phyloP scores from a whole-genome alignment of 306 rosid genomes.

The Inga leiocalycina region DNA sequence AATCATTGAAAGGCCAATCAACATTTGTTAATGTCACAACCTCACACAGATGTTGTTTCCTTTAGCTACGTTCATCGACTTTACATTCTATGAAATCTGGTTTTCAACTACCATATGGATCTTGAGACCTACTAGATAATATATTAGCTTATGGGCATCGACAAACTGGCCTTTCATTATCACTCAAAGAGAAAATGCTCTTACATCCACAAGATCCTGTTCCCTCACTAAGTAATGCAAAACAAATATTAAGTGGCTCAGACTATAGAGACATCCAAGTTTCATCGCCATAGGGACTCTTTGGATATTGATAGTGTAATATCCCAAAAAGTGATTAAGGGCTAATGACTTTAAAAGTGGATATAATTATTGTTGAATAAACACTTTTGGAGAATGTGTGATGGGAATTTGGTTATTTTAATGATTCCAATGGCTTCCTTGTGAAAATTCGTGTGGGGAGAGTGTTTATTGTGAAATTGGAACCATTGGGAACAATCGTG shows the following conservation, averaged over 20 bases:
- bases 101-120: conserved; percentile 41
- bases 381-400: too few species aligned
- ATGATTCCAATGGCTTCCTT: too few species aligned
- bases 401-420: too few species aligned
- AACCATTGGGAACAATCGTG: too few species aligned
- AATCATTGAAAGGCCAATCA: conserved; percentile 48
- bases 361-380: too few species aligned
- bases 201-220: conserved; percentile 42
- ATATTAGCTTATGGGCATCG: conserved; percentile 39
- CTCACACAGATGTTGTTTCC: conserved; percentile 10
- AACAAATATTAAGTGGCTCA: conserved; percentile 39
- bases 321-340: too few species aligned
- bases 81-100: conserved; percentile 47
- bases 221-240: not conserved
- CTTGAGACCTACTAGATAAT: conserved; percentile 35
- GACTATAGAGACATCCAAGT: conserved; percentile 34
- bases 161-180: conserved; percentile 32
- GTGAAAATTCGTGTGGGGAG: too few species aligned
- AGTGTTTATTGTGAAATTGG: too few species aligned
- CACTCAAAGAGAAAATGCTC: conserved; percentile 24
- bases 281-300: not conserved
- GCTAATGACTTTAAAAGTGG: too few species aligned
- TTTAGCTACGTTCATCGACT: conserved; percentile 23
- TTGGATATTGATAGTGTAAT: conserved; percentile 38
- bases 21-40: conserved; percentile 12